Percentiles rank a stretch among this genome's conserved stretches.
Evolutionary conservation across 768 basidiomycete species (phyloP).

Genomic region (Amanita thiersii): DNA sequence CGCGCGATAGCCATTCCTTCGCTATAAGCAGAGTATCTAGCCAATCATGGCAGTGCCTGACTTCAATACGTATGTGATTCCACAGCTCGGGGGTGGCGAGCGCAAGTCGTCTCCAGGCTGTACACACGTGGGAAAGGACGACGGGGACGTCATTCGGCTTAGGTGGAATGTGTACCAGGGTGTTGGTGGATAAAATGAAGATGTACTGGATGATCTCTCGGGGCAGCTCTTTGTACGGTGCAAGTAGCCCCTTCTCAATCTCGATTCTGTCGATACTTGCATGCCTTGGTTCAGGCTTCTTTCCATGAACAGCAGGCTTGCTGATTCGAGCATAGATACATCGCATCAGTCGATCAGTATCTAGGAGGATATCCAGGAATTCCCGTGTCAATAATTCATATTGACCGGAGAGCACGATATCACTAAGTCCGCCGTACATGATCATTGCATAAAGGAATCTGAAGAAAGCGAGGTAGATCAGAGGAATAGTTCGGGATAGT

Average conservation of each 20-base stretch:
- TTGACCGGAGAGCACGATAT: no score
- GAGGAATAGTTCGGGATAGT: no score
- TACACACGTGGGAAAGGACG: neutral
- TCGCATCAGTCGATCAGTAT: no score
- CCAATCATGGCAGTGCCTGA: neutral
- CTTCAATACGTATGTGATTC: neutral
- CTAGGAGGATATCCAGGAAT: no score
- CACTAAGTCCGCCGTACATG: no score
- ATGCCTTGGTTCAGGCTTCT: no score
- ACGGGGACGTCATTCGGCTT: neutral
- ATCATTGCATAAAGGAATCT: no score
- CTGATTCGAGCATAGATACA: no score
- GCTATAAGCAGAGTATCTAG: neutral
- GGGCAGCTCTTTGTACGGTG: conserved; percentile 1
- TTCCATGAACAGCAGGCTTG: no score
- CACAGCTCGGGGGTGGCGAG: neutral
- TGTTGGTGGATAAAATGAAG: neutral
- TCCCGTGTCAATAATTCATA: no score
- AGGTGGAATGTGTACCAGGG: neutral
- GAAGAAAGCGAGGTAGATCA: no score
- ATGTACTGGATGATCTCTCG: neutral
- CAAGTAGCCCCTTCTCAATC: neutral
- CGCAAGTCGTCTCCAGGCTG: neutral
- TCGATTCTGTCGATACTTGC: no score
- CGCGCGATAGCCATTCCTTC: neutral